A percentile compares a stretch with the other conserved stretches of the same genome.
Evolutionary conservation across 31 red algal genomes (phyloP).

Genomic region (Porphyra umbilicalis): DNA sequence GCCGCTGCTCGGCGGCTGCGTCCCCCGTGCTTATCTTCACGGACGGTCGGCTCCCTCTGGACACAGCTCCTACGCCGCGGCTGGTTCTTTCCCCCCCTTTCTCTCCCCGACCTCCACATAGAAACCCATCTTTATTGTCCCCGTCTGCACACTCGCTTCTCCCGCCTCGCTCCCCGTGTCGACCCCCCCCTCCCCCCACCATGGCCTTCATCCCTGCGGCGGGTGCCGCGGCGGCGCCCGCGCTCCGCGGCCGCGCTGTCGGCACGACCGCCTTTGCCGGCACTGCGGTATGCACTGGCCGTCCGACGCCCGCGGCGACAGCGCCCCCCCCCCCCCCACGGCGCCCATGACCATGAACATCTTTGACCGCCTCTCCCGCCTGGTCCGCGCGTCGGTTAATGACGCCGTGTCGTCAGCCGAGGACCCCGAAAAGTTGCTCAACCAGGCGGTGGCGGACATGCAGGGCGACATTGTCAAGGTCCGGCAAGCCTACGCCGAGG

Average conservation of each 20-base stretch:
- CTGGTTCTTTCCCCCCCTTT: not conserved
- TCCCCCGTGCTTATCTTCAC: no score
- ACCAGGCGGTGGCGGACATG: slow-evolving; percentile 93
- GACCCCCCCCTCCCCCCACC: not conserved
- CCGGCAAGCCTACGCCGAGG: slow-evolving; percentile 97
- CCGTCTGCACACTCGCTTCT: no score
- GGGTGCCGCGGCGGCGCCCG: not conserved
- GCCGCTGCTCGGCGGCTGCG: no score
- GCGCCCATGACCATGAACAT: slow-evolving; percentile 82
- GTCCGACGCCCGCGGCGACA: slow-evolving; percentile 5
- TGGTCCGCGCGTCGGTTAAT: slow-evolving; percentile 94
- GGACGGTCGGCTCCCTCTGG: not conserved
- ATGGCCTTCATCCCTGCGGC: not conserved
- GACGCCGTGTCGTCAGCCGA: slow-evolving; percentile 85
- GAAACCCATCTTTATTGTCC: not conserved
- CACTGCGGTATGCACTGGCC: not conserved
- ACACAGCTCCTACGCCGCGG: no score
- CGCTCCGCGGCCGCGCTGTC: not conserved
- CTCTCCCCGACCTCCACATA: not conserved
- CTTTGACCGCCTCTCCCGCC: slow-evolving; percentile 91
- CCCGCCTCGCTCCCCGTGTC: not conserved
- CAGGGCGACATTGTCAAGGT: slow-evolving; percentile 90
- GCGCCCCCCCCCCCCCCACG: slow-evolving; percentile 15
- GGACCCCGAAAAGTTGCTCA: slow-evolving; percentile 97
- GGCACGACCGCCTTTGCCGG: not conserved